Evolutionary conservation across 2,329 filamentous ascomycete genomes (phyloP), one percentile per base, ranked within the genome.

Genomic region (Cryphonectria carpinicola): DNA sequence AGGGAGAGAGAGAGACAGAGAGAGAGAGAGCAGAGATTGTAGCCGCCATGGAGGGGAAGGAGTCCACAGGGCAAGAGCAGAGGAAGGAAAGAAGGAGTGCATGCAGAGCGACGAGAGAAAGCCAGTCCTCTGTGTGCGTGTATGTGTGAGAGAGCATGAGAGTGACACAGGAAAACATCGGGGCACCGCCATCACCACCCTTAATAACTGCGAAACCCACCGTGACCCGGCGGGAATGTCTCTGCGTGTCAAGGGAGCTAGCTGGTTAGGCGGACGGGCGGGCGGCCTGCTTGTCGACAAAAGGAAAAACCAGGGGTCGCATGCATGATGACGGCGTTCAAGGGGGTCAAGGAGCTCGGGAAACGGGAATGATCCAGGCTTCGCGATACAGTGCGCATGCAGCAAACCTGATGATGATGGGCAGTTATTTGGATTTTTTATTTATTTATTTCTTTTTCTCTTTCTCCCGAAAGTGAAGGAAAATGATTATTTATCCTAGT

Each of bases 321-420:
- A 71, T 72, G 71, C 71, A 72, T 72, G 61, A 72, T 72, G 71
- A 72, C 64, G 71, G 71, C 71, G 71, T 72, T 72, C 66, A 71
- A 28, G 62, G 66, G 66, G 66, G 35, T 22, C 49, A 58, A 62
- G 66, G 56, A 62, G 41, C 13, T 70, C 49, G 65, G 62, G 49
- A 56, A 66, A 66, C 32, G 62, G 62, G 39, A 28, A 54, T 63
- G 37, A 25, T 41, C 62, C 69, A 32, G 62, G 37, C 46, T 49
- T 61, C 58, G 56, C 41, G 58, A 66, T 52, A 65, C 56, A 43
- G 63, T 22, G 56, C 65, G 65, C 68, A 65, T 67, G 43, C 61
- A 63, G 68, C 68, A 52, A 63, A 65, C 54, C 41, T 35, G 35
- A 39, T 17, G 46, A 63, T 17, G 46, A 63, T 28, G 58, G 60